phyloP scores from a whole-genome alignment of 306 rosid genomes.

The Corylus americana region DNA sequence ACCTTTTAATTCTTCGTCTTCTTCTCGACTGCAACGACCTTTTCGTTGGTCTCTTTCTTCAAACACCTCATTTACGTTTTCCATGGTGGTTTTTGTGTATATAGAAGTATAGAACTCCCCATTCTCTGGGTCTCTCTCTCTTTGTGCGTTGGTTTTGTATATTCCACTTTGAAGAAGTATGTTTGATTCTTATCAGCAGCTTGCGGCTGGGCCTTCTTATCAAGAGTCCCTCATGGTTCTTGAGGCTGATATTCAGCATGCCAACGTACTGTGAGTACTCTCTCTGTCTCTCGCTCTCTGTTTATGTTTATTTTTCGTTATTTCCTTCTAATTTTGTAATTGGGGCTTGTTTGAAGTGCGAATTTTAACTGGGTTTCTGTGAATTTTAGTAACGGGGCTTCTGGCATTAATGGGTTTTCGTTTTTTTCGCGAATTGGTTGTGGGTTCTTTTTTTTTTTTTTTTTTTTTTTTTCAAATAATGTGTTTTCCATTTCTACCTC shows the following conservation, averaged over 20 bases:
- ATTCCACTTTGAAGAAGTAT: constrained; percentile 23
- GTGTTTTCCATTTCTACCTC: not conserved
- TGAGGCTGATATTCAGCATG: constrained; percentile 77
- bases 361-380: not conserved
- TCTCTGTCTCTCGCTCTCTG: not conserved
- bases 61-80: constrained; percentile 11
- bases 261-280: constrained; percentile 65
- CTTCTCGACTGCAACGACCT: constrained; percentile 39
- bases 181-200: constrained; percentile 53
- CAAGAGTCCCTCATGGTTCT: constrained; percentile 63
- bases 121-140: constrained; percentile 13
- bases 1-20: constrained; percentile 3
- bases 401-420: not conserved
- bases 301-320: not conserved
- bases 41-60: constrained; percentile 19
- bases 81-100: constrained; percentile 4
- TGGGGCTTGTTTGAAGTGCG: not conserved
- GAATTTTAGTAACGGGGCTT: not conserved
- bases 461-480: not conserved
- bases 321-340: not conserved
- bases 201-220: constrained; percentile 48
- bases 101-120: not conserved
- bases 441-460: not conserved
- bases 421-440: not conserved
- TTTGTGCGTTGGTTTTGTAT: not conserved